A percentile compares a stretch with the other conserved stretches of the same genome.
phyloP scores from a whole-genome alignment of 257 asterid genomes.

The Solanum pimpinellifolium region DNA sequence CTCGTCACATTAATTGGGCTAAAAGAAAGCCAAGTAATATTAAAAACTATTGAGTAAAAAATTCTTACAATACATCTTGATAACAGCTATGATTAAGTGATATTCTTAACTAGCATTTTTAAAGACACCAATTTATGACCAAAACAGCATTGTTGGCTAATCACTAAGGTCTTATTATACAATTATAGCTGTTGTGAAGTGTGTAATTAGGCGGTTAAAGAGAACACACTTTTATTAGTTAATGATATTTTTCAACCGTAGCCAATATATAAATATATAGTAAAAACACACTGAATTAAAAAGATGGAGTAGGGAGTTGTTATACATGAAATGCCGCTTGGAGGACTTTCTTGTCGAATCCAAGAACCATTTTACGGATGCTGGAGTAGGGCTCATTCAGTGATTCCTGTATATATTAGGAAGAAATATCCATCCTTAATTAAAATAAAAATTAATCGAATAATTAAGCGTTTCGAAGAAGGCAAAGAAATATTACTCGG shows the following conservation, averaged over 20 bases:
- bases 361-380: slow-evolving; percentile 55
- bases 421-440: not conserved
- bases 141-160: not conserved
- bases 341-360: slow-evolving; percentile 59
- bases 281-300: not conserved
- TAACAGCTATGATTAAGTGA: not conserved
- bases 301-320: not conserved
- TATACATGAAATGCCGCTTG: slow-evolving; percentile 55
- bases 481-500: slow-evolving; percentile 9
- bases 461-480: not conserved
- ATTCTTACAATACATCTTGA: not conserved
- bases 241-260: not conserved
- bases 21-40: not conserved
- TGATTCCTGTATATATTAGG: slow-evolving; percentile 21
- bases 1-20: no score
- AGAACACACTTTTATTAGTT: no score
- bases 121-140: not conserved
- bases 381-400: slow-evolving; percentile 45
- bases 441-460: no score
- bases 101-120: not conserved
- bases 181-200: not conserved
- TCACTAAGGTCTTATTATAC: not conserved
- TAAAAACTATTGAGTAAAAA: no score
- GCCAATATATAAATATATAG: not conserved
- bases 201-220: no score